phyloP scores from a whole-genome alignment of 306 rosid genomes.

The Vachellia collinsii region DNA sequence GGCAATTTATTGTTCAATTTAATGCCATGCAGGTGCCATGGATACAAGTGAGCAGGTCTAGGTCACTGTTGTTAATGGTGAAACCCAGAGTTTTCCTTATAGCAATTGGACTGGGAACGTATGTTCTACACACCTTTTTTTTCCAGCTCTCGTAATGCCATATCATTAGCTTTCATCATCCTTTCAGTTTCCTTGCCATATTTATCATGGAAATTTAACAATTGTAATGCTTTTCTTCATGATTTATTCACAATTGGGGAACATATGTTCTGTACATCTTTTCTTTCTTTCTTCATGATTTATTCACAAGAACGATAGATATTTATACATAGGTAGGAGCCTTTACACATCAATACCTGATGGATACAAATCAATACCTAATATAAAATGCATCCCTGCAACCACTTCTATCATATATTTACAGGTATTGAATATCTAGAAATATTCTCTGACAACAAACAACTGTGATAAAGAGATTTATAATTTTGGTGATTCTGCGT shows the following conservation, averaged over 20 bases:
- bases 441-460: background rate
- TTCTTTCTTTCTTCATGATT: no score
- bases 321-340: background rate
- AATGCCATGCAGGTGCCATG: conserved; percentile 81
- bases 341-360: background rate
- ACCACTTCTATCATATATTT: no score
- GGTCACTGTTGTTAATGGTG: conserved; percentile 78
- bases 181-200: conserved; percentile 22
- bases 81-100: conserved; percentile 78
- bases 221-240: background rate
- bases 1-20: conserved; percentile 34
- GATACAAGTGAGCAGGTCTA: conserved; percentile 93
- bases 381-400: no score
- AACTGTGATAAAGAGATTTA: background rate
- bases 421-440: no score
- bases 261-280: no score
- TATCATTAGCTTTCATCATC: conserved; percentile 6
- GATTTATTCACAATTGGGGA: no score
- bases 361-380: background rate
- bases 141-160: conserved; percentile 16
- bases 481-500: conserved; percentile 18
- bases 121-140: conserved; percentile 38
- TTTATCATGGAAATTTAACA: background rate
- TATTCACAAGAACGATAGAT: background rate
- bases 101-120: conserved; percentile 92